Evolutionary conservation across 1,139 yeast species (phyloP), one percentile per base, ranked within the genome.

Genomic region (Geotrichum candidum): DNA sequence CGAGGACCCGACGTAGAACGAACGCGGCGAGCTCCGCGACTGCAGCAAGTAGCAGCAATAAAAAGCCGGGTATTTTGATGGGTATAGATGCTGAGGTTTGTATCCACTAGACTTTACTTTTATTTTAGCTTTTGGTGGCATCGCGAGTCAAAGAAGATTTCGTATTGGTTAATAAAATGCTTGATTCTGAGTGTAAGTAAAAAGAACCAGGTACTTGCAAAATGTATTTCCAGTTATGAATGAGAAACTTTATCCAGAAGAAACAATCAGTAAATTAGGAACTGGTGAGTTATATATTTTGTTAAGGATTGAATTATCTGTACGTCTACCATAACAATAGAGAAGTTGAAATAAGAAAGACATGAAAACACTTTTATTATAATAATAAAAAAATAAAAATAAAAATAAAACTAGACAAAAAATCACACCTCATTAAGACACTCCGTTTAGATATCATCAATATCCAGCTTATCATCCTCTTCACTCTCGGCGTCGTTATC

Each of bases 401-500:
- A 31, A n/a, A 46, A 29, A 46, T 13, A 46, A 31, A 46, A 54
- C 57, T 31, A 45, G 33, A 45, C 27, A 54, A 54, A 41, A 31
- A 29, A 46, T 27, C 45, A 53, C 25, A 53, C 10, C 33, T 38
- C 55, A 53, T 53, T 35, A 33, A 53, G 33, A 22, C 38, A 33
- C 15, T 18, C 29, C 22, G 59, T 57, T 76, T 81, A 88, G 75
- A 88, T 87, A 77, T 88, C 94, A 77, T 90, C 97, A 72, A 91
- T 89, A 74, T 85, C 87, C 68, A 83, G 80, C 73, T 88, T 95
- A 73, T 86, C 88, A 53, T 83, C 92, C 9, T 85, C 90, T 18
- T 84, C 92, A 61, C 82, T 87, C 64, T 84, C 90, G 65, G 90
- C 95, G 67, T 91, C 97, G 73, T 89, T 94, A 76, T 97, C 99